phyloP scores from a whole-genome alignment of 345 rosid genomes.

The Eucalyptus cloeziana region DNA sequence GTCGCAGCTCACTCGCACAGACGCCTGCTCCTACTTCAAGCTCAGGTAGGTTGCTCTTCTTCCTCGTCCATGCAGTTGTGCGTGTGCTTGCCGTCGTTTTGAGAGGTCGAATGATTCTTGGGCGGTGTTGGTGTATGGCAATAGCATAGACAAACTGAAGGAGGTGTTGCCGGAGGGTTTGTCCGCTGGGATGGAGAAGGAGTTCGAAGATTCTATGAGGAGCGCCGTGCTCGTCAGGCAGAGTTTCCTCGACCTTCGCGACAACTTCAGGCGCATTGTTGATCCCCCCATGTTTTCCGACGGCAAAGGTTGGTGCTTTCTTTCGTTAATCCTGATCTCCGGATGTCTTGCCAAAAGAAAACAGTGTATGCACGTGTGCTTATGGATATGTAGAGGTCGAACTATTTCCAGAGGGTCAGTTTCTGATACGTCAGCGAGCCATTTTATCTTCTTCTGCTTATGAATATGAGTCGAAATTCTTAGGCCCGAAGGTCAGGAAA shows the following conservation, averaged over 20 bases:
- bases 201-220: slow-evolving; percentile 78
- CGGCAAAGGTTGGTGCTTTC: slow-evolving; percentile 31
- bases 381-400: neutral
- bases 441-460: neutral
- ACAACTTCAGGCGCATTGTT: slow-evolving; percentile 77
- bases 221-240: slow-evolving; percentile 66
- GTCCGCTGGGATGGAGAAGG: slow-evolving; percentile 57
- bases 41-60: slow-evolving; percentile 22
- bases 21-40: slow-evolving; percentile 64
- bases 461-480: neutral
- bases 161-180: slow-evolving; percentile 69
- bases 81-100: neutral
- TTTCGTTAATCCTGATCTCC: neutral
- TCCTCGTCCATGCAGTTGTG: neutral
- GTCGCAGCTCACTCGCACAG: slow-evolving; percentile 51
- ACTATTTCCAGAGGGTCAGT: neutral
- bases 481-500: slow-evolving; percentile 58
- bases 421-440: neutral
- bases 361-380: neutral
- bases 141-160: slow-evolving; percentile 41
- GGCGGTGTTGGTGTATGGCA: neutral
- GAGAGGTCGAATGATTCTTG: neutral
- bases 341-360: neutral
- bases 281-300: slow-evolving; percentile 58
- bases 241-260: slow-evolving; percentile 80